Conservation (phyloP, 148 eudicot species). For the Tetragonia tetragonoides region DNA sequence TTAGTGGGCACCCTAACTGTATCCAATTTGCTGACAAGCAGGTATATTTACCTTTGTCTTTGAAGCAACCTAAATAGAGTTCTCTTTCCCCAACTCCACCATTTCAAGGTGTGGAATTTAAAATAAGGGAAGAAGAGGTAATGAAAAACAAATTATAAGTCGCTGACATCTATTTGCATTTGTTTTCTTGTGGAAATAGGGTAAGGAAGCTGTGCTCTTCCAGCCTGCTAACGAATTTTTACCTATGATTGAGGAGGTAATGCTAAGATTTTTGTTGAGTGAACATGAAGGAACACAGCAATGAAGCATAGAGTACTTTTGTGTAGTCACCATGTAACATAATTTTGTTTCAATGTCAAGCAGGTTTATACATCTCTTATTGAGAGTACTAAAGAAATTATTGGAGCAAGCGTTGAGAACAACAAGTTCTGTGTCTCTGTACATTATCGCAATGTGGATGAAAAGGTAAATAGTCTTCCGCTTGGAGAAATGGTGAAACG, state of each 20-base stretch:
- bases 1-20: conserved; percentile 56
- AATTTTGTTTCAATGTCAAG: neutral
- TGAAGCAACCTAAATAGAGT: neutral
- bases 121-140: neutral
- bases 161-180: conserved; percentile 14
- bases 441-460: conserved; percentile 93
- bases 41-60: conserved; percentile 39
- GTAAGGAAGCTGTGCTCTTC: conserved; percentile 78
- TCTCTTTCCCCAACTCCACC: neutral
- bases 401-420: conserved; percentile 81
- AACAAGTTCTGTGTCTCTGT: conserved; percentile 94
- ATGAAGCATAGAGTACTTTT: neutral
- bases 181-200: conserved; percentile 40
- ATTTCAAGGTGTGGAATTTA: neutral
- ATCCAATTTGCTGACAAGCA: conserved; percentile 67
- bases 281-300: neutral
- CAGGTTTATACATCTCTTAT: conserved; percentile 76
- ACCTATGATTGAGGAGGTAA: conserved; percentile 90
- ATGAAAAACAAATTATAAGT: neutral
- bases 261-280: neutral
- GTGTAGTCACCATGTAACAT: neutral
- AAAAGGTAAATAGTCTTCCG: conserved; percentile 53
- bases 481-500: neutral
- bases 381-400: conserved; percentile 58
- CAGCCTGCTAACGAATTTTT: conserved; percentile 93